Percentiles rank a stretch among this genome's conserved stretches.
Conservation (phyloP, 306 rosid genomes). For the Cicer arietinum region DNA sequence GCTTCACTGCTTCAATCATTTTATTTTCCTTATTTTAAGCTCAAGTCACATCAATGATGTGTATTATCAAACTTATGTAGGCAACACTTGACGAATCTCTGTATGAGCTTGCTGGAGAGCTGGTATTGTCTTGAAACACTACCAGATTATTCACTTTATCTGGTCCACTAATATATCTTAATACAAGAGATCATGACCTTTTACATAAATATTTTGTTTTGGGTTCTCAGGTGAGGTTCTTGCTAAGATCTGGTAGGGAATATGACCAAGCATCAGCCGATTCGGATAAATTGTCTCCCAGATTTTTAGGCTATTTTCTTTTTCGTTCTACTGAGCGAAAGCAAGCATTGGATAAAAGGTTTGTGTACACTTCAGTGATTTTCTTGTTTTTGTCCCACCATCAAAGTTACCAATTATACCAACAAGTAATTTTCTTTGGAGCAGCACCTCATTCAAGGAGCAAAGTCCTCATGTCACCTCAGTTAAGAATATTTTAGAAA, state of each 20-base stretch:
- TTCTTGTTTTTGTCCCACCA: constrained; percentile 34
- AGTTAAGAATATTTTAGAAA: constrained; percentile 87
- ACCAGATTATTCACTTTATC: constrained; percentile 28
- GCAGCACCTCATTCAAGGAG: constrained; percentile 85
- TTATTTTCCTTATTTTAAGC: constrained; percentile 13
- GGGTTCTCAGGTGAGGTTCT: constrained; percentile 84
- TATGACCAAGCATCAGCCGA: constrained; percentile 74
- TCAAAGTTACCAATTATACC: constrained; percentile 36
- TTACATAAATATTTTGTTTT: constrained; percentile 40
- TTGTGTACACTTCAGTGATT: constrained; percentile 25
- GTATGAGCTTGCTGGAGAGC: constrained; percentile 98
- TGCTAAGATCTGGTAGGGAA: constrained; percentile 95
- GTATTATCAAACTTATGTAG: constrained; percentile 55
- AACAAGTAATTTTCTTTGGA: constrained; percentile 40
- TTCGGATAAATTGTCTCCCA: constrained; percentile 77
- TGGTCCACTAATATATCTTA: constrained; percentile 38
- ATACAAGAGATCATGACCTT: constrained; percentile 31
- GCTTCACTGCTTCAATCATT: constrained; percentile 15
- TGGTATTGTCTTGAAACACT: constrained; percentile 57
- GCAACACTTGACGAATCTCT: constrained; percentile 96
- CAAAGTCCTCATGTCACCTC: constrained; percentile 88
- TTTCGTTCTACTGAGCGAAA: constrained; percentile 71
- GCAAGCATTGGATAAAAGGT: constrained; percentile 83
- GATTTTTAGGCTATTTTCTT: constrained; percentile 89
- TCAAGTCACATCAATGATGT: constrained; percentile 39